Conservation (phyloP, 73 alveolate genomes). For the Symbiodinium natans region DNA sequence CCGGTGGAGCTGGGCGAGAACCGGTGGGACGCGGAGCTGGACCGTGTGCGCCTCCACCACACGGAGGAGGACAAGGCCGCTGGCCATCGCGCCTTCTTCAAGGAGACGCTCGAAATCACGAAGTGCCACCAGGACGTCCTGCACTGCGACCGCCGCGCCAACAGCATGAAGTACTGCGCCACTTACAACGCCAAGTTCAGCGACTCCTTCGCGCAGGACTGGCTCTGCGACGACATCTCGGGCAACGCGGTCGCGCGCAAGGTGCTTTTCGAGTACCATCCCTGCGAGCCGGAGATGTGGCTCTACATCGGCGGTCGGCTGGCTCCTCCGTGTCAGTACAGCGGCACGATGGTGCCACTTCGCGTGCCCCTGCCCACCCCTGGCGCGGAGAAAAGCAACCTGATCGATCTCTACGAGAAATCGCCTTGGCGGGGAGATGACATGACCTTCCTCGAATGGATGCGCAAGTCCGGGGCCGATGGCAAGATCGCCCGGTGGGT, state of each 20-base stretch:
- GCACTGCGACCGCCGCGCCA: background rate
- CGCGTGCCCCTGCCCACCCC: background rate
- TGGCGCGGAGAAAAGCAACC: background rate
- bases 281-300: constrained; percentile 53
- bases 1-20: background rate
- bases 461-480: background rate
- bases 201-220: constrained; percentile 13
- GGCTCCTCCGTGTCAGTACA: constrained; percentile 22
- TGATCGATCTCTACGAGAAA: background rate
- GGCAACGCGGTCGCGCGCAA: background rate
- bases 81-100: constrained; percentile 17
- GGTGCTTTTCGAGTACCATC: constrained; percentile 8
- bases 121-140: constrained; percentile 24
- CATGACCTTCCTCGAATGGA: background rate
- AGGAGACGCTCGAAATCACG: constrained; percentile 5
- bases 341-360: constrained; percentile 7
- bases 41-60: background rate
- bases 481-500: constrained; percentile 19
- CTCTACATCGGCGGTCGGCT: background rate
- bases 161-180: constrained; percentile 1
- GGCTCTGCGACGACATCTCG: constrained; percentile 12
- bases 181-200: constrained; percentile 21
- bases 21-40: background rate
- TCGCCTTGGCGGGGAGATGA: background rate
- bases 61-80: background rate